Evolutionary conservation across 177 flowering plant species (phyloP).

Genomic region (Vitis hybrid): DNA sequence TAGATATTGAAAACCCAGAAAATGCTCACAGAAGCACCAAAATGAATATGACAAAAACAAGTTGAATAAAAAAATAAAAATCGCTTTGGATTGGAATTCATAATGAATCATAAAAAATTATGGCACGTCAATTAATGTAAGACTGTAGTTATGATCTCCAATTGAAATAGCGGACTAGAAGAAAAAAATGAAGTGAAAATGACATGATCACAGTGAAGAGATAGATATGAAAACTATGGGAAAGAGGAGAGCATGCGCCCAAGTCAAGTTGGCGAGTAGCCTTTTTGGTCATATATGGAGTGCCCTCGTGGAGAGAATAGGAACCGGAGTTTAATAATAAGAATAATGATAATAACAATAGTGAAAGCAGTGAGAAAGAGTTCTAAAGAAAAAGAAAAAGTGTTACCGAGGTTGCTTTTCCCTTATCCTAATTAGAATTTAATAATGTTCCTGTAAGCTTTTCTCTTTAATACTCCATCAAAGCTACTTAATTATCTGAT

Average conservation of each 20-base stretch:
- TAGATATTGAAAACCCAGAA: too few relatives aligned
- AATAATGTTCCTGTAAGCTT: conserved; percentile 12
- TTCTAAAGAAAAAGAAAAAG: conserved; percentile 14
- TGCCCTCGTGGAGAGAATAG: conserved; percentile 46
- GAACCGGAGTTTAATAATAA: conserved; percentile 15
- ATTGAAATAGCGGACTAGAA: background rate
- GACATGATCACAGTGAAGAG: background rate
- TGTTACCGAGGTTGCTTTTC: conserved; percentile 14
- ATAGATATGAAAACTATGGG: background rate
- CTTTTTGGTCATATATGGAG: conserved; percentile 38
- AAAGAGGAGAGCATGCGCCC: conserved; percentile 27
- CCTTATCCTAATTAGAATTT: conserved; percentile 16
- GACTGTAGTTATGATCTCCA: too few relatives aligned
- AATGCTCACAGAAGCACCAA: too few relatives aligned
- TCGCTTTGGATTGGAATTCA: too few relatives aligned
- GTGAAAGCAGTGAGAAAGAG: background rate
- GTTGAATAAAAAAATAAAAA: too few relatives aligned
- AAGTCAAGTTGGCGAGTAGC: conserved; percentile 29
- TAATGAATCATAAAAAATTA: too few relatives aligned
- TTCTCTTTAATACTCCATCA: conserved; percentile 24
- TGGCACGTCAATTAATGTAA: too few relatives aligned
- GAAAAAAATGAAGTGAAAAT: conserved; percentile 2
- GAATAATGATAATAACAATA: background rate
- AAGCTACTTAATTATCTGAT: conserved; percentile 2
- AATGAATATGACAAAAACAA: too few relatives aligned